Percentiles rank a stretch among this genome's conserved stretches.
These are phyloP conservation scores for Escallonia herrerae DNA, from an alignment of 129 eudicot species.

Conservation along the genomic window DNA sequence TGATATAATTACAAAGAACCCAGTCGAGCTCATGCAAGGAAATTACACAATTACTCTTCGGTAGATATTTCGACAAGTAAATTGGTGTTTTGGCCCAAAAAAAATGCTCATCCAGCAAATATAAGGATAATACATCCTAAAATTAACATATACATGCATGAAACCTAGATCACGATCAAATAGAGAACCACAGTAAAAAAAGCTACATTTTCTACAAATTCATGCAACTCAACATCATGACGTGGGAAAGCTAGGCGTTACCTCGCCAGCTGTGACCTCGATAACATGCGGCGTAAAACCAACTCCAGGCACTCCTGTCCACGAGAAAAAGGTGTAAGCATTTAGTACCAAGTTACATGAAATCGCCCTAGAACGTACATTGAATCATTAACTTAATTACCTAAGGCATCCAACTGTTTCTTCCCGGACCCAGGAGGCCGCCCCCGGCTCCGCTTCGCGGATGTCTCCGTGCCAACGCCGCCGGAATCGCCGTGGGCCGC, in stretches of 20 bases:
- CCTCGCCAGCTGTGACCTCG: slow-evolving; percentile 75
- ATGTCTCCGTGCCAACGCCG: not conserved
- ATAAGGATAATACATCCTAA: too few species aligned
- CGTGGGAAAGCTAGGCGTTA: slow-evolving; percentile 6
- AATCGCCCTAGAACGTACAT: not conserved
- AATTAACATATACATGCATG: too few species aligned
- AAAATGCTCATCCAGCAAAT: too few species aligned
- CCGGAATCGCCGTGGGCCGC: slow-evolving; percentile 37
- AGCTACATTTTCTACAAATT: too few species aligned
- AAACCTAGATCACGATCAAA: too few species aligned
- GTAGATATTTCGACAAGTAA: too few species aligned
- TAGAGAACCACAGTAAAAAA: too few species aligned
- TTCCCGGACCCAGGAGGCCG: slow-evolving; percentile 91
- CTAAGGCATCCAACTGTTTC: slow-evolving; percentile 87
- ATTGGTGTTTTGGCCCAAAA: too few species aligned
- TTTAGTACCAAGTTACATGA: too few species aligned
- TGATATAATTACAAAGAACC: too few species aligned
- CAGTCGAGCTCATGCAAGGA: too few species aligned
- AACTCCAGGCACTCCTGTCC: slow-evolving; percentile 67
- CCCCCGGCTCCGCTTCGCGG: slow-evolving; percentile 47
- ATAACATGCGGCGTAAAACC: slow-evolving; percentile 94
- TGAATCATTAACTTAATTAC: slow-evolving; percentile 18
- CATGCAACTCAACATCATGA: not conserved
- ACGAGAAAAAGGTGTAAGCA: not conserved
- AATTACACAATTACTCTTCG: too few species aligned